These are phyloP conservation scores for Skeletonema grethae DNA, from an alignment of 108 stramenopile genomes.

Conservation along the genomic window DNA sequence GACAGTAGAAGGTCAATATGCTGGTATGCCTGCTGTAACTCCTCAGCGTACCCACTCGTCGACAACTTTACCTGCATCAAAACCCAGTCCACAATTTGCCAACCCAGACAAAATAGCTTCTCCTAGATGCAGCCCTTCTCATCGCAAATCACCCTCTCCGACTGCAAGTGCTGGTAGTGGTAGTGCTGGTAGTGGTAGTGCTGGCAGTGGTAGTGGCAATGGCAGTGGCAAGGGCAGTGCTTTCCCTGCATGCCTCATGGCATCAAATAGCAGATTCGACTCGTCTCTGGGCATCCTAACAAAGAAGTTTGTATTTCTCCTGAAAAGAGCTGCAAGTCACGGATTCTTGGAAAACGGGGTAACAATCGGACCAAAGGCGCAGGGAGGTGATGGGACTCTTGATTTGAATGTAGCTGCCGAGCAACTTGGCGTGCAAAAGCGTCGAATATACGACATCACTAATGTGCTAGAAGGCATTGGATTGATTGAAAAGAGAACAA, in stretches of 20 bases:
- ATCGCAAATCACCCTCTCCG: conserved; percentile 6
- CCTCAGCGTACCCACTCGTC: not conserved
- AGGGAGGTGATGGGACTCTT: conserved; percentile 50
- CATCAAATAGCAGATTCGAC: conserved; percentile 61
- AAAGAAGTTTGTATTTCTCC: conserved; percentile 86
- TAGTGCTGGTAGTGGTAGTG: not conserved
- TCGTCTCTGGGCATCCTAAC: conserved; percentile 90
- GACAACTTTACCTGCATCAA: not conserved
- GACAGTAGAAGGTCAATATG: not conserved
- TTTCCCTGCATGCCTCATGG: conserved; percentile 4
- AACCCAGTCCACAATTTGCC: conserved; percentile 1
- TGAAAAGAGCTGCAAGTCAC: conserved; percentile 53
- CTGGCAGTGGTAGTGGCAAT: not conserved
- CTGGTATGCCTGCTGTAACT: not conserved
- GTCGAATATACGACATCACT: conserved; percentile 95
- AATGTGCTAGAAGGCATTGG: conserved; percentile 95
- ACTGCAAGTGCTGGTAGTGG: conserved; percentile 3
- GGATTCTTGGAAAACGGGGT: conserved; percentile 46
- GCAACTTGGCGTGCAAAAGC: conserved; percentile 87
- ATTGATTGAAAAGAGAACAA: conserved; percentile 83
- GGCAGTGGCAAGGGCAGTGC: not conserved
- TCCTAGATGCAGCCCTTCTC: not conserved
- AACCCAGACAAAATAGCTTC: conserved; percentile 3
- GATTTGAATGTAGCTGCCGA: conserved; percentile 91
- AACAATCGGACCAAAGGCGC: conserved; percentile 18